Percentiles rank a stretch among this genome's conserved stretches.
Evolutionary conservation across 768 basidiomycete species (phyloP).

Genomic region (Chalciporus piperatus): DNA sequence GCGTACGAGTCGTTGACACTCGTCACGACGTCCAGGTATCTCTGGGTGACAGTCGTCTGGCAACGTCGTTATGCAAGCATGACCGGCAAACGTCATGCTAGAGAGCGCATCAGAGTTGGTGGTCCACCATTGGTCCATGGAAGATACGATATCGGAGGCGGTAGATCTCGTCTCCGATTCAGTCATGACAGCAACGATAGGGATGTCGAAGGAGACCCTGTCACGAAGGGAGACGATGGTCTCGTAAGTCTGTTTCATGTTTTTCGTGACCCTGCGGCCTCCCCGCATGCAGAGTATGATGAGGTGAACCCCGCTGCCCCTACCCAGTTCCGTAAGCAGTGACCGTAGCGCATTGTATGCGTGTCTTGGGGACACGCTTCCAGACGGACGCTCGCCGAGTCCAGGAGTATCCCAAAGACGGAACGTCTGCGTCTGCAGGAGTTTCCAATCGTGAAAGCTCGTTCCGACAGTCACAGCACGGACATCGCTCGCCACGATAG

Average conservation of each 20-base stretch:
- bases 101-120: constrained; percentile 11
- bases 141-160: constrained; percentile 2
- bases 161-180: constrained; percentile 15
- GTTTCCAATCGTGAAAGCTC: constrained; percentile 23
- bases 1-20: constrained; percentile 23
- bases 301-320: constrained; percentile 16
- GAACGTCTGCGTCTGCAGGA: constrained; percentile 19
- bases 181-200: constrained; percentile 19
- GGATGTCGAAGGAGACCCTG: constrained; percentile 14
- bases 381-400: constrained; percentile 13
- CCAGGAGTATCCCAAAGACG: constrained; percentile 28
- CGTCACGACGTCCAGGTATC: constrained; percentile 17
- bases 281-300: constrained; percentile 20
- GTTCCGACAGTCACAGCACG: constrained; percentile 18
- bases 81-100: constrained; percentile 14
- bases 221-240: constrained; percentile 16
- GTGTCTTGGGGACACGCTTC: constrained; percentile 5
- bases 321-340: constrained; percentile 22
- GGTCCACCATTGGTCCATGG: constrained; percentile 25
- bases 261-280: constrained; percentile 16
- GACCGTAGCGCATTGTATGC: constrained; percentile 20
- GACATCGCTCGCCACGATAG: constrained; percentile 14
- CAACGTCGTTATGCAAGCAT: constrained; percentile 25
- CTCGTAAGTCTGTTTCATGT: constrained; percentile 22
- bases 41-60: constrained; percentile 17